Base-by-base conservation (phyloP, 1,284 basidiomycete genomes). In the Puccinia hordei region DNA sequence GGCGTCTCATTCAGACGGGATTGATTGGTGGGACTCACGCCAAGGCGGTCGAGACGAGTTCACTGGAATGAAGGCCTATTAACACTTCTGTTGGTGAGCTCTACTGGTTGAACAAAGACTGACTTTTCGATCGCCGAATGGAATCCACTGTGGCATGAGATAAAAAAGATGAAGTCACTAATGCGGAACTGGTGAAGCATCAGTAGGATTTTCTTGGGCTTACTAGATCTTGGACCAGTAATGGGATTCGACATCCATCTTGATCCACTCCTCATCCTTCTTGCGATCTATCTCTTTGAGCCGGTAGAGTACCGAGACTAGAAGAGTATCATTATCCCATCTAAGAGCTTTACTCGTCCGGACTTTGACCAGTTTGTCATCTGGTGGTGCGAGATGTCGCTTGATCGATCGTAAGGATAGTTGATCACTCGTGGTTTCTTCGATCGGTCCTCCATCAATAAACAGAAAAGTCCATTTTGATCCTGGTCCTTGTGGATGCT, bases 341-440 rank as follows among this genome's bases (percentile, higher is more conserved):
- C 33, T 38, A 13, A 80, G 41, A 1, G 55, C n/a, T 27, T 71
- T 63, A 22, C 55, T 51, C 2, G 24, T 13, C 41, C 77, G 33
- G 19, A 80, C 49, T 24, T 61, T 57, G 24, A 73, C 33, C 17
- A 71, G 27, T 53, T 33, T 63, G 19, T 71, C 33, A 85, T 83
- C 85, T 84, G 84, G 85, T 83, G 82, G 79, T 33, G 61, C 17
- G n/a, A 65, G 59, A 68, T 80, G 44, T 0, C 59, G 33, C 30
- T 73, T 30, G 22, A 80, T 80, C 1, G 77, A 80, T 49, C 59
- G 19, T 2, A 38, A 9, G 13, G 77, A 80, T 22, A 80, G 49
- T 35, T 80, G 35, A n/a, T 46, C 51, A 2, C 27, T 38, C 10
- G 61, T 68, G 19, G n/a, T 4, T 46, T 61, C 24, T 33, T 73